Base-by-base conservation (phyloP, 2,329 filamentous ascomycete genomes). In the Sporothrix dimorphospora region DNA sequence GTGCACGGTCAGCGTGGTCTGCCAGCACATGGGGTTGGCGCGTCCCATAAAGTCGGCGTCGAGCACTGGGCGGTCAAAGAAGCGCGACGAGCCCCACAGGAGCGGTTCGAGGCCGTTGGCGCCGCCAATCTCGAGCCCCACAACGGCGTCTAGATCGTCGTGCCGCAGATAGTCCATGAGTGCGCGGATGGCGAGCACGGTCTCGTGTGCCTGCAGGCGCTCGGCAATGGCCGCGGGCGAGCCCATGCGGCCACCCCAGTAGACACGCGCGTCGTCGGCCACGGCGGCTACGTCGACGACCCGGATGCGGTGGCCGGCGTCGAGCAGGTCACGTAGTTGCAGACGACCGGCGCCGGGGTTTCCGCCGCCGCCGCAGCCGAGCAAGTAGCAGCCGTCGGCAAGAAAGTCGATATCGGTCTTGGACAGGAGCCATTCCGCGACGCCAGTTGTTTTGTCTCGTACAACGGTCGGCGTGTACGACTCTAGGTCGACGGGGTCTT, bases 71-170 rank as follows among this genome's bases (percentile, higher is more conserved):
- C 86, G 74, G 69, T 86, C 79, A 77, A 89, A 85, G 73, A 86
- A 84, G 1, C 81, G 80, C 66, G 84, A 85, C 0, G 86, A 85
- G 7, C 87, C 87, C 8, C 89, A 79, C 3, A 88, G 82, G 79
- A 90, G 81, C 6, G 85, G 85, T 74, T 88, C 85, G 6, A 91
- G 80, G 0, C 89, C 89, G 74, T 92, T 91, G 4, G 85, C 85
- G 4, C 90, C 90, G n/a, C 90, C 90, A 71, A 91, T 89, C 76
- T 92, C 89, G 14, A 91, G 79, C 1, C 87, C 84, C 73, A 91
- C 87, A 72, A 90, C 86, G 27, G 71, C 65, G 6, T 61, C 53
- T 11, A 57, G 16, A 14, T 57, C 53, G 27, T 57, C 53, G 16
- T 57, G 53, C 14, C 53, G 53, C 27, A 57, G 12, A 34, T 57